Percentiles rank a stretch among this genome's conserved stretches.
These are phyloP conservation scores for Colletotrichum sp. DNA, from an alignment of 2,329 filamentous ascomycete species.

Conservation along the genomic window DNA sequence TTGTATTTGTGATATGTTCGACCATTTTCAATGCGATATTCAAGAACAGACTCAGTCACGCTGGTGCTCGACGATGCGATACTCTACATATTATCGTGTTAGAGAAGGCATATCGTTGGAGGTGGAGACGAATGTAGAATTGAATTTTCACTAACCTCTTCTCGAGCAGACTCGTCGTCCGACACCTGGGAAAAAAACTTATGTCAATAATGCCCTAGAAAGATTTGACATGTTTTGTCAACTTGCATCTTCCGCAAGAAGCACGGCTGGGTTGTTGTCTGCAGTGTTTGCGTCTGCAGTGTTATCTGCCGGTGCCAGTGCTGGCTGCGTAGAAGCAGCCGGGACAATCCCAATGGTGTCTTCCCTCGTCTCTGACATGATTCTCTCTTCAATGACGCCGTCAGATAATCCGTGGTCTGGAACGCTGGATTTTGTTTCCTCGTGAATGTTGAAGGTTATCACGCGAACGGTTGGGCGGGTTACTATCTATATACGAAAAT, in stretches of 20 bases:
- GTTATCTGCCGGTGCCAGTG: not conserved
- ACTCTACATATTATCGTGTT: not conserved
- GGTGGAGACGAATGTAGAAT: not conserved
- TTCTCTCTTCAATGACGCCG: not conserved
- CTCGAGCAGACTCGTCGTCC: not conserved
- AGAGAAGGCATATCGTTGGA: not conserved
- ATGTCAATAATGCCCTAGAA: not conserved
- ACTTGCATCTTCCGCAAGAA: not conserved
- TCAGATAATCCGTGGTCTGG: accelerated
- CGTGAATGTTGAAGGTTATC: not conserved
- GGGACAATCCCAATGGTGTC: not conserved
- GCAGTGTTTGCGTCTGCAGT: not conserved
- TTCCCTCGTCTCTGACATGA: not conserved
- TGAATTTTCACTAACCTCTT: not conserved
- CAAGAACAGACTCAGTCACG: not conserved
- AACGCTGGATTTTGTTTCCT: not conserved
- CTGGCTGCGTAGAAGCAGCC: not conserved
- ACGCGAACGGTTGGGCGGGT: not conserved
- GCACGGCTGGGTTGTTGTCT: not conserved
- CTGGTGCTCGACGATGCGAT: not conserved
- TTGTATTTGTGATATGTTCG: conserved; percentile 24
- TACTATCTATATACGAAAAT: not conserved
- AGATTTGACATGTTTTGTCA: not conserved
- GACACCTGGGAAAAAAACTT: not conserved
- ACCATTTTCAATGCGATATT: conserved; percentile 1